Conservation (phyloP, 176 grass and related monocot species). For the Panicum miliaceum region DNA sequence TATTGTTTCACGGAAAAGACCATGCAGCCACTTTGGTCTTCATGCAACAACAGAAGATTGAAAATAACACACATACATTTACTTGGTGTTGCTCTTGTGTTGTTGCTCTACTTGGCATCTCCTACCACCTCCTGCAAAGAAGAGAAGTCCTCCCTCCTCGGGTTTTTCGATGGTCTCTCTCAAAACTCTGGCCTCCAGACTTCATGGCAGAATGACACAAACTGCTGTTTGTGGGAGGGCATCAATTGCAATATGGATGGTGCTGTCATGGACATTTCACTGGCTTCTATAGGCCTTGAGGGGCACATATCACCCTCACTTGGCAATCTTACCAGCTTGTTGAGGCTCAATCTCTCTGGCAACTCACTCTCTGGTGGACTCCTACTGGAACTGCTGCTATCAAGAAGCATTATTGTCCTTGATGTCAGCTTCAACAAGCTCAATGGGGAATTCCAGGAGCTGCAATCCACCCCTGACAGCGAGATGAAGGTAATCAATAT, state of each 20-base stretch:
- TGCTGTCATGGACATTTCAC: not conserved
- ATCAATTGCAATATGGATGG: slow-evolving; percentile 34
- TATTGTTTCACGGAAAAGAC: slow-evolving; percentile 22
- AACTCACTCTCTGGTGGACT: slow-evolving; percentile 45
- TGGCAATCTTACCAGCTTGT: slow-evolving; percentile 33
- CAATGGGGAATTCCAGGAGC: not conserved
- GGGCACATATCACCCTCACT: slow-evolving; percentile 52
- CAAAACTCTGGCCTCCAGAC: not conserved
- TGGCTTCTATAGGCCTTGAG: slow-evolving; percentile 33
- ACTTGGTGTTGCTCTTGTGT: not conserved
- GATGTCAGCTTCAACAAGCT: slow-evolving; percentile 57
- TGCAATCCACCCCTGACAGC: not conserved
- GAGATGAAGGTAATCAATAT: slow-evolving; percentile 44
- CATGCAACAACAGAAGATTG: not conserved
- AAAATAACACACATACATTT: not conserved
- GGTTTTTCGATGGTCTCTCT: slow-evolving; percentile 41
- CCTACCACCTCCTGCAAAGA: slow-evolving; percentile 29
- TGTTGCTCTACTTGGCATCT: slow-evolving; percentile 27
- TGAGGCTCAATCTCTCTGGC: slow-evolving; percentile 45
- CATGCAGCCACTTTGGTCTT: slow-evolving; percentile 18
- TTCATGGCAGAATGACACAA: slow-evolving; percentile 35
- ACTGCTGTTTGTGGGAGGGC: slow-evolving; percentile 54
- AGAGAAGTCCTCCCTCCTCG: slow-evolving; percentile 35
- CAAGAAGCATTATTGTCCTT: slow-evolving; percentile 13
- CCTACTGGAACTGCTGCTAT: not conserved